Evolutionary conservation across 2,329 filamentous ascomycete species (phyloP).

Genomic region (Acrodontium crateriforme): DNA sequence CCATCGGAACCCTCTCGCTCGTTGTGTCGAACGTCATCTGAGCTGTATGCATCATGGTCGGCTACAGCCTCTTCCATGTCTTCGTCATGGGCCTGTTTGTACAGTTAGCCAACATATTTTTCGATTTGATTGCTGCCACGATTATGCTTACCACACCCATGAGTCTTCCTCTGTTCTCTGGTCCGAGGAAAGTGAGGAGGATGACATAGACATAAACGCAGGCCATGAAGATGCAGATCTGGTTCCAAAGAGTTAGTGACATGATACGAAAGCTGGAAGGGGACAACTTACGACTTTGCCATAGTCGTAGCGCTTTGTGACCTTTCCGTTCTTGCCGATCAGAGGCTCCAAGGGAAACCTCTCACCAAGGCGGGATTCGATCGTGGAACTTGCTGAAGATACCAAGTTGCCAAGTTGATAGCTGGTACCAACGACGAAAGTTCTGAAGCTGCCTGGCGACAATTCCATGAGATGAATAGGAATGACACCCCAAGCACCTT

Average conservation of each 20-base stretch:
- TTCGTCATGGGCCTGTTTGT: no score
- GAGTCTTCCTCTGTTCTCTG: constrained; percentile 29
- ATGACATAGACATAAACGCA: constrained; percentile 58
- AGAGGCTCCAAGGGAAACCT: constrained; percentile 25
- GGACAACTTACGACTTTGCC: constrained; percentile 57
- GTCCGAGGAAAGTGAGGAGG: constrained; percentile 48
- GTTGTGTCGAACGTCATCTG: no score
- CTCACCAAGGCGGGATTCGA: constrained; percentile 29
- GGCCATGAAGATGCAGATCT: constrained; percentile 53
- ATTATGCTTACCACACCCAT: constrained; percentile 15
- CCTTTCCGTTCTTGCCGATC: constrained; percentile 26
- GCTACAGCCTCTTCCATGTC: no score
- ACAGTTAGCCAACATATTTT: no score
- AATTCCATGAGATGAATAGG: constrained; percentile 63
- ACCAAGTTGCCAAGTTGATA: constrained; percentile 70
- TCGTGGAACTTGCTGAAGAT: constrained; percentile 29
- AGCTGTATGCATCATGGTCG: no score
- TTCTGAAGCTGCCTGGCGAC: constrained; percentile 56
- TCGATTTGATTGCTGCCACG: no score
- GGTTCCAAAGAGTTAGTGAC: constrained; percentile 1
- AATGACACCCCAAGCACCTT: constrained; percentile 18
- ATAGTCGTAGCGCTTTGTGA: constrained; percentile 28
- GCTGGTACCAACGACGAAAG: constrained; percentile 58
- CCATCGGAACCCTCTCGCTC: no score
- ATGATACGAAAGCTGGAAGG: no score